Evolutionary conservation across 371 early-diverging fungal genomes (phyloP), one percentile per base, ranked within the genome.

Genomic region (Homolaphlyctis polyrhiza): DNA sequence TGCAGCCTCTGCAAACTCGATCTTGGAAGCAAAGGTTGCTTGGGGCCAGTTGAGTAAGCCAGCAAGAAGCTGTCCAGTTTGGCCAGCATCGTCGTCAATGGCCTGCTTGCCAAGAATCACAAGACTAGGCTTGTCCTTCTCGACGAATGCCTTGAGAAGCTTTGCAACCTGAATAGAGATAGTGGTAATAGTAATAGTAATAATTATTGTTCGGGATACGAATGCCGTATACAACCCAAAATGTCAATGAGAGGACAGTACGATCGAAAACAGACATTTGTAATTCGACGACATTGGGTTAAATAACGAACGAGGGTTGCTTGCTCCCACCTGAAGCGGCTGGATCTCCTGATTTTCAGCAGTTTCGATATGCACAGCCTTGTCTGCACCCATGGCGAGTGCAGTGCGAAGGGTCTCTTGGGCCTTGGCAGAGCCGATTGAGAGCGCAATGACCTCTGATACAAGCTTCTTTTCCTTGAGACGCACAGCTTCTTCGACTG

Each of bases 41-140:
- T 93, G 76, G 47, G 95, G 92, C 94, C 95, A 95, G 67, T 84
- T 82, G 57, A 98, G 77, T 49, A 98, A 77, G 47, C 97, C 99
- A 58, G 97, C 97, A 36, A 98, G 86, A 94, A 98, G 97, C 81
- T 95, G 97, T 33, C 99, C 97, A 28, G 96, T 96, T 80, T 98
- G 99, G 78, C 87, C 89, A 61, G 92, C 80, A 76, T 98, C 97
- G 71, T 98, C 97, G 81, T 97, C 98, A 73, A 97, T 97, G 43
- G 97, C 97, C 79, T 98, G 97, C 83, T 98, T 98, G 64, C 99
- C 99, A 64, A 98, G 77, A 60, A 98, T 90, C 35, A 97, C 89
- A 49, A 97, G 75, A 70, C 94, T 90, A 35, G 94, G 89, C 80
- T 94, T 92, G 71, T 96, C 94, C 84, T 92, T 91, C 52, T 89